Base-by-base conservation (phyloP, 1,284 basidiomycete species). In the Leccinum proliferum region DNA sequence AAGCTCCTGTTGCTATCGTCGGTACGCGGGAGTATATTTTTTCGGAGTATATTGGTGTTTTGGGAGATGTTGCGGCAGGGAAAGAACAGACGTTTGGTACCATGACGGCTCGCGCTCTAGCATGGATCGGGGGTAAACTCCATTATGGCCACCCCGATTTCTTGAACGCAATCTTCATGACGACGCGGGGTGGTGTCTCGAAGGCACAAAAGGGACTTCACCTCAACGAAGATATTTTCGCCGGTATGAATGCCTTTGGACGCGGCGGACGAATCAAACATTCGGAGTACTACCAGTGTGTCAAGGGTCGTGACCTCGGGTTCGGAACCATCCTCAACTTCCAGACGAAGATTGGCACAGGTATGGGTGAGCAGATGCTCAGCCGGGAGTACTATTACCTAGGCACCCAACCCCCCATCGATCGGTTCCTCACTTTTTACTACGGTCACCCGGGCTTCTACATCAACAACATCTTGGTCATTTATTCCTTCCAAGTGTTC, bases 1-100 rank as follows among this genome's bases (percentile, higher is more conserved):
- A 90, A 75, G 80, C 89, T 53, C 96, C 96, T 34, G 96, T 99
- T 62, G 97, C 97, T 52, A 99, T 99, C 76, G 86, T 99, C 65
- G 97, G 97, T 75, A 97, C 97, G 32, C 89, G 97, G 76, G 97
- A 99, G 81, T 99, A 99, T 80, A 98, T 99, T 73, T 99, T 99
- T 82, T 99, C 97, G 60, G 97, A 99, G 81, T 99, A 99, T 79
- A 99, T 99, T 71, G 97, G 97, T 83, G 93, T 99, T 53, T 84
- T 99, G 63, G 97, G 97, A 80, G 97, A 99, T 76, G 94, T 99
- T 69, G 97, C 97, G 57, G 97, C 97, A 64, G 97, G 97, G 61
- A 99, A 99, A 82, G 97, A 99, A 80, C 97, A 99, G 79, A 99
- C 97, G 46, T 99, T 99, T 78, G 97, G 97, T 82, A 99, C 97